phyloP scores from a whole-genome alignment of 2,329 filamentous ascomycete species.

The Ophiosphaerella herpotricha region DNA sequence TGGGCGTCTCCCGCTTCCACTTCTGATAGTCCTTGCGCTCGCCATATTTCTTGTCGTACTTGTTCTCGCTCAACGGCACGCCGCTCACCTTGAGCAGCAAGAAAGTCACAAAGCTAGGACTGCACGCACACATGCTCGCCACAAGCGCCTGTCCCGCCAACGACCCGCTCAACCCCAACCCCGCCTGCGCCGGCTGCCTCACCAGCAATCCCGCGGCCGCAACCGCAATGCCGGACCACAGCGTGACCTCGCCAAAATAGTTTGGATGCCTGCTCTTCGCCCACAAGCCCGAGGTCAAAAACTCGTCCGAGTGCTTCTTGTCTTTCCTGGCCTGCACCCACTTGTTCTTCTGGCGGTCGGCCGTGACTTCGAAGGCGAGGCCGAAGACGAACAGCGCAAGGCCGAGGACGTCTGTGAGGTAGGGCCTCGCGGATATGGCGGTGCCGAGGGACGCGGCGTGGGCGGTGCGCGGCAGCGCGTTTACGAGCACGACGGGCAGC shows the following conservation, averaged over 20 bases:
- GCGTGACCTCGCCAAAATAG: conserved; percentile 72
- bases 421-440: conserved; percentile 46
- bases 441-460: conserved; percentile 53
- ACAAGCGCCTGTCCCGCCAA: conserved; percentile 51
- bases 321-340: conserved; percentile 66
- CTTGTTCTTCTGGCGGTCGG: conserved; percentile 66
- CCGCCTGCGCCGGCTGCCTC: conserved; percentile 58
- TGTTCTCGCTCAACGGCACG: conserved; percentile 68
- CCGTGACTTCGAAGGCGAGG: conserved; percentile 63
- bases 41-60: conserved; percentile 69
- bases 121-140: conserved; percentile 58
- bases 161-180: conserved; percentile 59
- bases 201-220: conserved; percentile 62
- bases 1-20: conserved; percentile 70
- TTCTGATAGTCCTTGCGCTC: conserved; percentile 67
- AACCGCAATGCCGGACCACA: conserved; percentile 71
- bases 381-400: conserved; percentile 63
- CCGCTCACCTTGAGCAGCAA: conserved; percentile 67
- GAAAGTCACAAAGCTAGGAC: conserved; percentile 68
- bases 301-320: conserved; percentile 70
- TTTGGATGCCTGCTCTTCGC: conserved; percentile 66
- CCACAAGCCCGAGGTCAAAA: conserved; percentile 68
- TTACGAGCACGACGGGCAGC: conserved; percentile 67
- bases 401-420: conserved; percentile 61
- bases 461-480: conserved; percentile 61